phyloP scores from a whole-genome alignment of 306 rosid genomes.

The Herpetospermum pedunculosum region DNA sequence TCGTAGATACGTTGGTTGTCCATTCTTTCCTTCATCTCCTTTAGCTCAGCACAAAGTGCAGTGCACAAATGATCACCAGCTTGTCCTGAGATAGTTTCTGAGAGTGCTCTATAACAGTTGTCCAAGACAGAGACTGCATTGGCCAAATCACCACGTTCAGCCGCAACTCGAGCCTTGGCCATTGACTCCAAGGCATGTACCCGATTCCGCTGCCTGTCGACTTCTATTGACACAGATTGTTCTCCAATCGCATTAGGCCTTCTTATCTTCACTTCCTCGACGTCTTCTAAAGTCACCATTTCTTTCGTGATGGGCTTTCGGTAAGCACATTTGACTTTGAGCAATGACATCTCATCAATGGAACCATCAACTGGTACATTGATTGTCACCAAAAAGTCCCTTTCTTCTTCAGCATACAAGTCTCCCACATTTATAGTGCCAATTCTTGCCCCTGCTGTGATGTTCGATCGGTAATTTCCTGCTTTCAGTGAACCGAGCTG shows the following conservation, averaged over 20 bases:
- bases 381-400: conserved; percentile 11
- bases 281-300: not conserved
- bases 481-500: conserved; percentile 7
- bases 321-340: conserved; percentile 4
- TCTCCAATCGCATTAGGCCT: not conserved
- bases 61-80: conserved; percentile 10
- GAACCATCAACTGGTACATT: conserved; percentile 3
- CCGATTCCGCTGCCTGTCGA: conserved; percentile 12
- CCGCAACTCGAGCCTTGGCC: conserved; percentile 7
- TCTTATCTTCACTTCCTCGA: conserved; percentile 6
- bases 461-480: conserved; percentile 8
- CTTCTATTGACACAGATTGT: conserved; percentile 7
- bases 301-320: conserved; percentile 8
- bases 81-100: conserved; percentile 8
- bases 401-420: conserved; percentile 16
- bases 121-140: conserved; percentile 7
- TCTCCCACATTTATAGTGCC: conserved; percentile 12
- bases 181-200: conserved; percentile 7
- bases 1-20: conserved; percentile 11
- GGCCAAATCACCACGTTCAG: conserved; percentile 9
- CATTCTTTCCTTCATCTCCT: conserved; percentile 14
- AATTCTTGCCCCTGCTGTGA: not conserved
- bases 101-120: not conserved
- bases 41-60: conserved; percentile 12
- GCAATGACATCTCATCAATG: conserved; percentile 1